These are phyloP conservation scores for Poa pratensis DNA, from an alignment of 176 grass and related monocot genomes.

Conservation along the genomic window DNA sequence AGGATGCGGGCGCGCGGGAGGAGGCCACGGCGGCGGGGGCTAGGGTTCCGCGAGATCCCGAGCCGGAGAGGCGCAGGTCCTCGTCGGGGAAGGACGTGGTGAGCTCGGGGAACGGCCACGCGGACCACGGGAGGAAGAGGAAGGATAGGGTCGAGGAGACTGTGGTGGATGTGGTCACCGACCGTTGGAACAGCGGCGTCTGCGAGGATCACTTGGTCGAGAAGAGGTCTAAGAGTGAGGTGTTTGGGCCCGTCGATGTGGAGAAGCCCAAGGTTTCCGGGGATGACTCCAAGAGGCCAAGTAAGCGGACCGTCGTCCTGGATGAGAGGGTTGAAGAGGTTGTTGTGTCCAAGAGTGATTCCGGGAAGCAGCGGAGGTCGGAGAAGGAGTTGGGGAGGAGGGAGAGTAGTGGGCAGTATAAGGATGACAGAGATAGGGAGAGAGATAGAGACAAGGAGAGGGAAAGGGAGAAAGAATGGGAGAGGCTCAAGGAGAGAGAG, in stretches of 20 bases:
- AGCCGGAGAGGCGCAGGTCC: constrained; percentile 69
- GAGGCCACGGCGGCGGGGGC: constrained; percentile 44
- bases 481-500: constrained; percentile 54
- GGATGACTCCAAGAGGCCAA: constrained; percentile 70
- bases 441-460: constrained; percentile 52
- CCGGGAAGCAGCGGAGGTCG: constrained; percentile 50
- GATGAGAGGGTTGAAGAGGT: constrained; percentile 56
- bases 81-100: constrained; percentile 56
- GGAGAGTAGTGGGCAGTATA: constrained; percentile 64
- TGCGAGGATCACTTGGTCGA: constrained; percentile 66
- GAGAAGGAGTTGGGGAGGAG: constrained; percentile 60
- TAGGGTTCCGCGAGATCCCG: constrained; percentile 90
- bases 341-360: constrained; percentile 53
- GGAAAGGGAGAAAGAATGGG: constrained; percentile 55
- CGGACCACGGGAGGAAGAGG: constrained; percentile 85
- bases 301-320: constrained; percentile 44
- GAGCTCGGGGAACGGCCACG: constrained; percentile 60
- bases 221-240: constrained; percentile 75
- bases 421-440: constrained; percentile 75
- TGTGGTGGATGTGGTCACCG: constrained; percentile 62
- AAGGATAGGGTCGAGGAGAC: constrained; percentile 74
- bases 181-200: constrained; percentile 87
- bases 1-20: constrained; percentile 48
- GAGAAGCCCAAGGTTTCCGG: constrained; percentile 73
- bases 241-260: constrained; percentile 57